A percentile compares a stretch with the other conserved stretches of the same genome.
These are phyloP conservation scores for Apostasia ramifera DNA, from an alignment of 106 monocot genomes.

Conservation along the genomic window DNA sequence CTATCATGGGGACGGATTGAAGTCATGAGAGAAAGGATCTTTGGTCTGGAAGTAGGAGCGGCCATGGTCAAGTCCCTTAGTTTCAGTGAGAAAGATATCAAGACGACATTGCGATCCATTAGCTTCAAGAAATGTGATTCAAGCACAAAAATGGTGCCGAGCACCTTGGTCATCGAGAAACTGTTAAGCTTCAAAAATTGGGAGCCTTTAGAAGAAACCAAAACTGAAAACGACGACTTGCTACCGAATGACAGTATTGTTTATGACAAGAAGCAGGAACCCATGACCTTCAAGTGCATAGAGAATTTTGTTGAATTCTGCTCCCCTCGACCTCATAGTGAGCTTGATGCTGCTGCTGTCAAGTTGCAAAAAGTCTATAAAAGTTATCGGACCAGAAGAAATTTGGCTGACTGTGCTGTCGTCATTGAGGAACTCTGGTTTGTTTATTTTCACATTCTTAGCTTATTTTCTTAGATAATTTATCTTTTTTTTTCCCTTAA, in stretches of 20 bases:
- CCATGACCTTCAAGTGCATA: neutral
- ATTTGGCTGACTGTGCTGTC: slow-evolving; percentile 78
- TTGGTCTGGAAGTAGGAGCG: neutral
- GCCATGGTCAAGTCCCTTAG: neutral
- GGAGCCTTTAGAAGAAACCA: slow-evolving; percentile 4
- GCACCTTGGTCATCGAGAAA: neutral
- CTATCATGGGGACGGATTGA: neutral
- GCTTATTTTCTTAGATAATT: neutral
- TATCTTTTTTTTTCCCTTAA: neutral
- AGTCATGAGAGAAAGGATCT: neutral
- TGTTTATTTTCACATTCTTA: neutral
- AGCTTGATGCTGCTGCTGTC: slow-evolving; percentile 67
- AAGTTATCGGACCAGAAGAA: slow-evolving; percentile 77
- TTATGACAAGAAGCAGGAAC: neutral
- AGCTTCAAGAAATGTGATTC: slow-evolving; percentile 7
- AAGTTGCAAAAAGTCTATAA: slow-evolving; percentile 85
- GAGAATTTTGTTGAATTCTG: neutral
- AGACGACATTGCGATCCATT: slow-evolving; percentile 1
- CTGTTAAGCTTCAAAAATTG: slow-evolving; percentile 17
- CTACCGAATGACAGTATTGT: neutral
- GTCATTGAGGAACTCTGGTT: slow-evolving; percentile 76
- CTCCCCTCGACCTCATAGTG: slow-evolving; percentile 24
- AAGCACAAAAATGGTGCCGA: neutral
- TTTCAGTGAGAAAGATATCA: slow-evolving; percentile 6
- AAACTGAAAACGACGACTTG: neutral